These are phyloP conservation scores for Pezicula radicicola DNA, from an alignment of 2,329 filamentous ascomycete genomes.

Conservation along the genomic window DNA sequence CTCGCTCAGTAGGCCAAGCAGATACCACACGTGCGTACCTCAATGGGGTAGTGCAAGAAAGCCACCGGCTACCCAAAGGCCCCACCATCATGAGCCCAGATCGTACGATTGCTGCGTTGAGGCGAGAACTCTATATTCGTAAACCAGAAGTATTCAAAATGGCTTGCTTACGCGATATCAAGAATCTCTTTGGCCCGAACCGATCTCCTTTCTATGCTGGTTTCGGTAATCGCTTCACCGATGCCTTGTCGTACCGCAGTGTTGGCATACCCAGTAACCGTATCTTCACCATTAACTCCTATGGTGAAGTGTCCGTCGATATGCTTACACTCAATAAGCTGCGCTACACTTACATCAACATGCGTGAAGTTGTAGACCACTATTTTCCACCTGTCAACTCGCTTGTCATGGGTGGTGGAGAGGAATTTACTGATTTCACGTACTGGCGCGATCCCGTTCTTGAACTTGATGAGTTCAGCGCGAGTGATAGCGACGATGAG, in stretches of 20 bases:
- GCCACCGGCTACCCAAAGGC: slow-evolving; percentile 79
- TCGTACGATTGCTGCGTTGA: slow-evolving; percentile 86
- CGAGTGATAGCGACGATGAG: slow-evolving; percentile 66
- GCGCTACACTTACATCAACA: slow-evolving; percentile 94
- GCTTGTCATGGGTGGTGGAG: slow-evolving; percentile 82
- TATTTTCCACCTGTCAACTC: slow-evolving; percentile 93
- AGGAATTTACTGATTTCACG: slow-evolving; percentile 94
- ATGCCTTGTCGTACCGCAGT: slow-evolving; percentile 91
- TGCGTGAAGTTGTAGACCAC: slow-evolving; percentile 96
- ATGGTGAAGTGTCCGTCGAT: slow-evolving; percentile 91
- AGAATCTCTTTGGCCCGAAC: slow-evolving; percentile 76
- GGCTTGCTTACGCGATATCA: slow-evolving; percentile 93
- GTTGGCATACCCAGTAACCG: slow-evolving; percentile 92
- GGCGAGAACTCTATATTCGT: slow-evolving; percentile 88
- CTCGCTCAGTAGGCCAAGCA: slow-evolving; percentile 87
- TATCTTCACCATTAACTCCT: slow-evolving; percentile 98
- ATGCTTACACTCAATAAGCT: slow-evolving; percentile 88
- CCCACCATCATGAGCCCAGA: slow-evolving; percentile 95
- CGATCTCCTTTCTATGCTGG: slow-evolving; percentile 91
- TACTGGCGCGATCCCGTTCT: slow-evolving; percentile 89
- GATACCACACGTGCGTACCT: slow-evolving; percentile 89
- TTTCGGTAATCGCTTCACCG: slow-evolving; percentile 93
- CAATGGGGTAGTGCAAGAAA: slow-evolving; percentile 84
- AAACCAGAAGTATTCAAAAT: slow-evolving; percentile 99
- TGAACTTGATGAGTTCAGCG: slow-evolving; percentile 84